Percentiles rank a stretch among this genome's conserved stretches.
Conservation (phyloP, 1,284 basidiomycete species). For the Apiotrichum laibachii region DNA sequence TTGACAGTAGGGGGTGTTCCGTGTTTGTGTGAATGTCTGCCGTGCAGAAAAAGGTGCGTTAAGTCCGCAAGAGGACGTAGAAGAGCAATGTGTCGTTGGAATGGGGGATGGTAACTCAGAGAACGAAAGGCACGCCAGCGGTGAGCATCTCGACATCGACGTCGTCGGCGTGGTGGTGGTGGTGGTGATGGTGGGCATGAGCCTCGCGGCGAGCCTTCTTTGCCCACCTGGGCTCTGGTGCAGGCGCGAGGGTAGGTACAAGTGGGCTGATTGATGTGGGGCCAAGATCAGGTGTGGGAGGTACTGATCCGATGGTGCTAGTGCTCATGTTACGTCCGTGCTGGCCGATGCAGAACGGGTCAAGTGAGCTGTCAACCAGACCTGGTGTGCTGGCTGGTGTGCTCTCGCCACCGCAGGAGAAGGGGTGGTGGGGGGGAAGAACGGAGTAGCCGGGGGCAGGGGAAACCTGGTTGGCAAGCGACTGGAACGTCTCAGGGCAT, state of each 20-base stretch:
- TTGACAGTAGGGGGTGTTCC: too few relatives aligned
- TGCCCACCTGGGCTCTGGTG: slow-evolving; percentile 1
- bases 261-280: not conserved
- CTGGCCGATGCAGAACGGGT: not conserved
- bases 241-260: slow-evolving; percentile 3
- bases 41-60: not conserved
- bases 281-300: slow-evolving; percentile 7
- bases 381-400: slow-evolving; percentile 13
- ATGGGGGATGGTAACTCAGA: not conserved
- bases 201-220: slow-evolving; percentile 1
- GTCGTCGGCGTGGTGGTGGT: not conserved
- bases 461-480: not conserved
- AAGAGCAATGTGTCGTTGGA: not conserved
- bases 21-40: not conserved
- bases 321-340: not conserved
- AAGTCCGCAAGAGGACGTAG: not conserved
- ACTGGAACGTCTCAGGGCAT: not conserved
- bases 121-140: not conserved
- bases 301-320: not conserved
- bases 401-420: not conserved
- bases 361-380: slow-evolving; percentile 3
- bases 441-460: not conserved
- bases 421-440: not conserved
- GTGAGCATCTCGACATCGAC: not conserved
- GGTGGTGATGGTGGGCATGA: not conserved